Conservation (phyloP, 1,139 yeast genomes). For the Kodamaea ohmeri region DNA sequence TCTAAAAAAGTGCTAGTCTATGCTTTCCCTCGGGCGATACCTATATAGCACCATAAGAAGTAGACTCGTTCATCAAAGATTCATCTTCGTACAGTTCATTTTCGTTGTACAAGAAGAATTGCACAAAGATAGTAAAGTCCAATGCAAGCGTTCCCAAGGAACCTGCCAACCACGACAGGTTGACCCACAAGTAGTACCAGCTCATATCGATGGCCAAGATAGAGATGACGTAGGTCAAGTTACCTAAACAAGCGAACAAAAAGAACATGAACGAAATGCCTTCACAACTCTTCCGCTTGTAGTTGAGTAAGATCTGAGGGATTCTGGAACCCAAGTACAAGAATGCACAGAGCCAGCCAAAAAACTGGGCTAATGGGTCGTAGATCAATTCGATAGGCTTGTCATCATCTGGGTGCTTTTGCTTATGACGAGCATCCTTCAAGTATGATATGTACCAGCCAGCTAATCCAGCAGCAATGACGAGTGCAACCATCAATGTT, state of each 20-base stretch:
- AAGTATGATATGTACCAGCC: slow-evolving; percentile 78
- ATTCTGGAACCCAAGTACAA: slow-evolving; percentile 84
- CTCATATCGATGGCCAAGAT: slow-evolving; percentile 75
- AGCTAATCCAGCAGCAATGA: slow-evolving; percentile 71
- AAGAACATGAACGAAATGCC: slow-evolving; percentile 91
- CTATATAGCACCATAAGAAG: slow-evolving; percentile 8
- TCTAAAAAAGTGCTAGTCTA: no score
- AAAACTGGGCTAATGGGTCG: slow-evolving; percentile 78
- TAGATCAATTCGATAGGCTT: slow-evolving; percentile 46
- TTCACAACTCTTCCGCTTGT: slow-evolving; percentile 81
- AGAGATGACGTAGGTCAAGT: slow-evolving; percentile 82
- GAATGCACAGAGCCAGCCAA: slow-evolving; percentile 89
- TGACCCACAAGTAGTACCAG: slow-evolving; percentile 67
- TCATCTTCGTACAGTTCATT: slow-evolving; percentile 14
- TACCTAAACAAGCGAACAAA: slow-evolving; percentile 89
- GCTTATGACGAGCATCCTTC: slow-evolving; percentile 28
- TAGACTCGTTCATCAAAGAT: slow-evolving; percentile 6
- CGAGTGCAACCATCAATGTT: slow-evolving; percentile 62
- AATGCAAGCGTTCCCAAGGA: slow-evolving; percentile 81
- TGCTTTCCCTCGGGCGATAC: not conserved
- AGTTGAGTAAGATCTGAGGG: slow-evolving; percentile 85
- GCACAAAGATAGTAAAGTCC: slow-evolving; percentile 82
- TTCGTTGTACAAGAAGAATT: slow-evolving; percentile 76
- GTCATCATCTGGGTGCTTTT: slow-evolving; percentile 29
- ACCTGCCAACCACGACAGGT: slow-evolving; percentile 91